A percentile compares a stretch with the other conserved stretches of the same genome.
These are phyloP conservation scores for Atkinsonella texensis DNA, from an alignment of 2,329 filamentous ascomycete genomes.

Conservation along the genomic window DNA sequence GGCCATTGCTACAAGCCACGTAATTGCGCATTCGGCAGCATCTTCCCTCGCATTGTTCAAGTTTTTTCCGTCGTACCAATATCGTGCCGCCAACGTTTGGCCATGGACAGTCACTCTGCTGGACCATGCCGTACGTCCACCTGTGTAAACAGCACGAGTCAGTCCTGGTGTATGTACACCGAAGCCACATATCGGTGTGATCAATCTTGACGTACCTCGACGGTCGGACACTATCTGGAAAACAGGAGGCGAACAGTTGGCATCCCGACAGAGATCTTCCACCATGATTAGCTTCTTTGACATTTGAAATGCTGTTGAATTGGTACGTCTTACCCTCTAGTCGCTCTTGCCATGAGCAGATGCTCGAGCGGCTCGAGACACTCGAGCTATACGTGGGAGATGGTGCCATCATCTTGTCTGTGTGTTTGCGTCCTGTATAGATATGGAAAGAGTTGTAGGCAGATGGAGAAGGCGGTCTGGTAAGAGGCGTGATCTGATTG, in stretches of 20 bases:
- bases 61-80: constrained; percentile 85
- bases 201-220: constrained; percentile 41
- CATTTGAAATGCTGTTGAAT: neutral
- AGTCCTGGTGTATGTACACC: neutral
- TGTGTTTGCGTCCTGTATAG: too few species aligned
- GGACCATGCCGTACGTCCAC: constrained; percentile 85
- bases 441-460: too few species aligned
- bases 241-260: constrained; percentile 40
- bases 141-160: constrained; percentile 29
- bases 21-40: constrained; percentile 71
- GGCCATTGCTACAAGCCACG: constrained; percentile 35
- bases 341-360: constrained; percentile 40
- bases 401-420: constrained; percentile 11
- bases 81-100: constrained; percentile 56
- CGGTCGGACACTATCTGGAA: constrained; percentile 66
- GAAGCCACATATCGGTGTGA: neutral
- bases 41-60: constrained; percentile 83
- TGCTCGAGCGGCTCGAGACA: constrained; percentile 11
- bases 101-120: constrained; percentile 64
- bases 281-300: neutral
- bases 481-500: neutral
- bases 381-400: constrained; percentile 15
- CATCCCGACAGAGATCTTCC: constrained; percentile 45
- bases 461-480: neutral
- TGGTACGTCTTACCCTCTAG: constrained; percentile 33